Conservation (phyloP, 192 early-diverging fungal genomes). For the Rhizoclosmatium sp. region DNA sequence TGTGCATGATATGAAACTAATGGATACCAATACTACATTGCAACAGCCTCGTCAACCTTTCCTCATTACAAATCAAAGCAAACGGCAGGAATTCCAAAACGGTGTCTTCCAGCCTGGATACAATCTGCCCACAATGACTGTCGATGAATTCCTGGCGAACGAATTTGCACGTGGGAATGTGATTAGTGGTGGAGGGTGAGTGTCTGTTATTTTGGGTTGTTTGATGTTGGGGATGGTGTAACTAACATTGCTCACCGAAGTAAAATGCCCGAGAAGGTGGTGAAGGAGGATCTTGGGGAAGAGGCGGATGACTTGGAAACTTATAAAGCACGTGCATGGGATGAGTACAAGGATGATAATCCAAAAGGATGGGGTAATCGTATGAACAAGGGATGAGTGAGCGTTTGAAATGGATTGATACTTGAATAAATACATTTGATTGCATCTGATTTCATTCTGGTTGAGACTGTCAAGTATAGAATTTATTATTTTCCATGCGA, state of each 20-base stretch:
- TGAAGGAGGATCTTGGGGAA: constrained; percentile 81
- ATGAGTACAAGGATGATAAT: constrained; percentile 81
- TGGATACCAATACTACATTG: background rate
- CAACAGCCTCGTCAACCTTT: constrained; percentile 78
- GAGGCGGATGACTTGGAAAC: constrained; percentile 85
- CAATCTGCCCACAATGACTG: constrained; percentile 93
- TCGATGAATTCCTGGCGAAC: constrained; percentile 92
- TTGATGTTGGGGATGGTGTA: background rate
- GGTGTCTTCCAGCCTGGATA: constrained; percentile 87
- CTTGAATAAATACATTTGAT: too few relatives aligned
- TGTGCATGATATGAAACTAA: background rate
- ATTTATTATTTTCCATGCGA: too few relatives aligned
- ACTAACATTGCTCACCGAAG: constrained; percentile 31
- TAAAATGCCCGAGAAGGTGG: constrained; percentile 75
- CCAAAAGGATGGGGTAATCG: constrained; percentile 63
- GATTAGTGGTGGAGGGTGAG: constrained; percentile 84
- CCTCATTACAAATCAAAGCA: constrained; percentile 72
- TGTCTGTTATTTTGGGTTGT: background rate
- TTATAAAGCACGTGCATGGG: constrained; percentile 84
- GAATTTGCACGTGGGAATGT: constrained; percentile 90
- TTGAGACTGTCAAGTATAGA: too few relatives aligned
- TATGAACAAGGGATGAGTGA: constrained; percentile 52
- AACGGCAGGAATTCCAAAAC: constrained; percentile 71
- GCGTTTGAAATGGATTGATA: too few relatives aligned
- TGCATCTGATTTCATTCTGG: too few relatives aligned